Base-by-base conservation (phyloP, 2,329 filamentous ascomycete species). In the Aphanocladium album region DNA sequence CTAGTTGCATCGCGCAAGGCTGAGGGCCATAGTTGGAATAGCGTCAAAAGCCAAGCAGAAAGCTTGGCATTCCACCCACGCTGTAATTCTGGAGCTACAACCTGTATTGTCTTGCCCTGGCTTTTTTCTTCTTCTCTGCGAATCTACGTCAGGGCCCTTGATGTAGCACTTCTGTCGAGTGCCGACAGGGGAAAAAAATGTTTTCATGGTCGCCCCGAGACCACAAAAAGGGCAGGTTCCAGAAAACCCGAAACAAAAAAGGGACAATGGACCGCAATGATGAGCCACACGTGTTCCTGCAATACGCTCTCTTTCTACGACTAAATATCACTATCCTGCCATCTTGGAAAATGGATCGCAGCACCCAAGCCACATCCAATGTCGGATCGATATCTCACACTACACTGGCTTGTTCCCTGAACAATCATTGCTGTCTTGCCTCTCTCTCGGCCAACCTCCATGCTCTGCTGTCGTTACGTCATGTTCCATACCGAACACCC, bases 1-100 rank as follows among this genome's bases (percentile, higher is more conserved):
- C 43, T 57, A 51, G 56, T 39, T 11, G 30, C 55, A 49, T 57
- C 30, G 23, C 39, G 54, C 45, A n/a, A 58, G 55, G 55, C 55
- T 58, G 23, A 11, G 45, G 46, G 35, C 56, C 56, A 41, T 11
- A 33, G 33, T 33, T 49, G 46, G 55, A 27, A 58, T 58, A 58
- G 56, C 56, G 56, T 58, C 35, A 41, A 27, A 58, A 43, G 45
- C 35, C 56, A 43, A 51, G 45, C 23, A 33, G 35, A 51, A 57
- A 43, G 56, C 56, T 58, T 58, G 56, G 45, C 56, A 43, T 43
- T 19, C 21, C 9, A 30, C 17, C 33, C 9, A 25, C n/a, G 14
- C 21, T 8, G 19, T 19, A 19, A 25, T n/a, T n/a, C 16, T 50
- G 25, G 5, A 47, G 23, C 14, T 30, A 19, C 23, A 30, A 11